Percentiles rank a stretch among this genome's conserved stretches.
Conservation (phyloP, 257 asterid species). For the Capsicum pubescens region DNA sequence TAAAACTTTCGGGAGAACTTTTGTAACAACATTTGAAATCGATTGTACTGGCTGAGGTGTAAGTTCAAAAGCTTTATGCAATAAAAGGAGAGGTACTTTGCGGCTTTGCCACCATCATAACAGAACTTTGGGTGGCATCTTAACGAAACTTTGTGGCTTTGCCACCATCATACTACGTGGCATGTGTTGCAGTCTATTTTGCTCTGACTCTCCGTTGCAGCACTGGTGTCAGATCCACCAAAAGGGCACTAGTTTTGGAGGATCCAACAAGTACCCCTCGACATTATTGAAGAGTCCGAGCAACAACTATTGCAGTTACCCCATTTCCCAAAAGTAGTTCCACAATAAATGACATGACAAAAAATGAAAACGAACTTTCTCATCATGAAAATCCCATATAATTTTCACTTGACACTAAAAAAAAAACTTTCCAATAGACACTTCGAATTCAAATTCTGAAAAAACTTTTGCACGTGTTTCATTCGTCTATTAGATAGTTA, state of each 20-base stretch:
- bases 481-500: no score
- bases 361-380: not conserved
- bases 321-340: not conserved
- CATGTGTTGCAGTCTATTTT: not conserved
- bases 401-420: not conserved
- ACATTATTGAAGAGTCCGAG: no score
- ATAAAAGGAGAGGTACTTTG: not conserved
- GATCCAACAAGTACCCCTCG: no score
- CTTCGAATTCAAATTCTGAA: no score
- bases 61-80: not conserved
- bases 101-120: not conserved
- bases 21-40: conserved; percentile 20
- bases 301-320: no score
- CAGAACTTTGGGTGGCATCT: no score
- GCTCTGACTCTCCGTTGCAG: no score
- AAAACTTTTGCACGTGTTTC: no score
- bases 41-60: not conserved
- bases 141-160: not conserved
- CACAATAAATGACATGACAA: not conserved
- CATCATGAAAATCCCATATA: not conserved
- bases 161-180: not conserved
- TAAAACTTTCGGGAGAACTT: conserved; percentile 6
- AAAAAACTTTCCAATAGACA: no score
- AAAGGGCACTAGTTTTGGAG: no score
- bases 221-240: no score